phyloP scores from a whole-genome alignment of 257 asterid species.

The Henckelia pumila region DNA sequence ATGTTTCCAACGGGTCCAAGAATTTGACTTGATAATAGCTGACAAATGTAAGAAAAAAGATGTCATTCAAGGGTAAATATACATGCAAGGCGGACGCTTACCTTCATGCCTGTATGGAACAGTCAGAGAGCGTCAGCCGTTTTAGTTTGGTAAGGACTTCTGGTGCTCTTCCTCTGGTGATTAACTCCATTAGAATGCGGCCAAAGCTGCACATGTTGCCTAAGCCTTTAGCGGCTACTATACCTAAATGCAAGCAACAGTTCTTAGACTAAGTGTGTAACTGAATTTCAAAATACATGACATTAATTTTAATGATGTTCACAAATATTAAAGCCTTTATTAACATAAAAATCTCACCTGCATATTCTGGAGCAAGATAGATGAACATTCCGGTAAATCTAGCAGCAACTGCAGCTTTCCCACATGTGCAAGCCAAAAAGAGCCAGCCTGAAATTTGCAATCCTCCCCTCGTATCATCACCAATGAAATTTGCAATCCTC shows the following conservation, averaged over 20 bases:
- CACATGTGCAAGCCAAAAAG: constrained; percentile 76
- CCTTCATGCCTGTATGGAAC: no score
- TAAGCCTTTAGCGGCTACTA: constrained; percentile 78
- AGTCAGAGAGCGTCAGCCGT: no score
- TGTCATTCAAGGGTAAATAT: no score
- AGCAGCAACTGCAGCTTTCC: constrained; percentile 73
- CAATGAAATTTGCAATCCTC: no score
- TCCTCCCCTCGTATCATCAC: no score
- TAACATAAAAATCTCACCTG: constrained; percentile 29
- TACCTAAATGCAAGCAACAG: constrained; percentile 7
- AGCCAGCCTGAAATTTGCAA: constrained; percentile 78
- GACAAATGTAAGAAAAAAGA: no score
- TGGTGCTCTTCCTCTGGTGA: no score
- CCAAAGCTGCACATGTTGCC: constrained; percentile 80
- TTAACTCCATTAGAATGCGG: constrained; percentile 82
- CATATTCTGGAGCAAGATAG: constrained; percentile 88
- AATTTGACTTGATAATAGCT: no score
- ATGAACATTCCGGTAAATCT: no score
- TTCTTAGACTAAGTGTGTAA: background rate
- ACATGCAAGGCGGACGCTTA: no score
- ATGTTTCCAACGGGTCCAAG: no score
- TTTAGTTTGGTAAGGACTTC: constrained; percentile 44
- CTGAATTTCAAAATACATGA: background rate
- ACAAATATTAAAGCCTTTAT: background rate
- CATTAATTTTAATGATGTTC: background rate